phyloP scores from a whole-genome alignment of 2,329 filamentous ascomycete species.

The Seiridium unicorne region DNA sequence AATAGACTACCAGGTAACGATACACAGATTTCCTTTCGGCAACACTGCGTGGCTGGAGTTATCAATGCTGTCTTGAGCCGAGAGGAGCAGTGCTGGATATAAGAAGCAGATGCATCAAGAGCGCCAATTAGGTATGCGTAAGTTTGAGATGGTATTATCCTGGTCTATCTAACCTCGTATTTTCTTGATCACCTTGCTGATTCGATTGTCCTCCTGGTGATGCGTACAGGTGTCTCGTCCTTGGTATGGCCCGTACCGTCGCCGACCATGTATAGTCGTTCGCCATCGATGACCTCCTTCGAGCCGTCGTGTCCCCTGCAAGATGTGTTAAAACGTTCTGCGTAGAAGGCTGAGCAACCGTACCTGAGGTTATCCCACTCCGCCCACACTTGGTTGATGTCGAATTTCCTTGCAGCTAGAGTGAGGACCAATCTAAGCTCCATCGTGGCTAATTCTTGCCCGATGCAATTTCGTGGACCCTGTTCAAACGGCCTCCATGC shows the following conservation, averaged over 20 bases:
- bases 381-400: neutral
- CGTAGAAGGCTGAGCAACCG: neutral
- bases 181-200: neutral
- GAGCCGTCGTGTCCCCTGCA: neutral
- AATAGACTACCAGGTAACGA: too few relatives aligned
- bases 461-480: neutral
- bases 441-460: slow-evolving; percentile 1
- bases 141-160: too few relatives aligned
- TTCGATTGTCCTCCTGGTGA: neutral
- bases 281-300: neutral
- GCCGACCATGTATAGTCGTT: neutral
- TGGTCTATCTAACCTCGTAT: too few relatives aligned
- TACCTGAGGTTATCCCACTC: neutral
- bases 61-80: too few relatives aligned
- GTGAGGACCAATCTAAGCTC: slow-evolving; percentile 1
- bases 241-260: neutral
- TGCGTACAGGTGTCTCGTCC: neutral
- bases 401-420: neutral
- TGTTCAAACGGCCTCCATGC: slow-evolving; percentile 1
- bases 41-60: too few relatives aligned
- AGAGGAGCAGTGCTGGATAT: too few relatives aligned
- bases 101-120: too few relatives aligned
- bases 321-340: neutral
- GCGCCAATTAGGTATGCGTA: too few relatives aligned
- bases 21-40: too few relatives aligned